Base-by-base conservation (phyloP, 305 asterid species). In the Solanum hybrid region DNA sequence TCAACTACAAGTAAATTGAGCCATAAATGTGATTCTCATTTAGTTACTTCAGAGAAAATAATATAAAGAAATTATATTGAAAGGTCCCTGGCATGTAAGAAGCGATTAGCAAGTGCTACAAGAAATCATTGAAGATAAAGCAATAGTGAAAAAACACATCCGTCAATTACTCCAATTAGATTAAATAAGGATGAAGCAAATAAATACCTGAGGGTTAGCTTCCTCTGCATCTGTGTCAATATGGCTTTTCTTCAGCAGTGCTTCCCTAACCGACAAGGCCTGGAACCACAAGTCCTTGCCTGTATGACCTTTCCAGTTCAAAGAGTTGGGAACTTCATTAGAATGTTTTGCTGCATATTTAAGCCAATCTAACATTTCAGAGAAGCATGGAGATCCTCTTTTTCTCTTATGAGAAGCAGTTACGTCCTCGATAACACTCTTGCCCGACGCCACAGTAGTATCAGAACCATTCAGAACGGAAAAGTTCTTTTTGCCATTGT, bases 311-410 rank as follows among this genome's bases (percentile, higher is more conserved):
- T 90, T 89, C 98, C 98, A 94, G 91, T 93, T 92, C 88, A 96
- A 93, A 88, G 90, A 90, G 37, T 92, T 95, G 6, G 97, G 98
- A n/a, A 96, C 33, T 61, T 27, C 84, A 87, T 90, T 89, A 2
- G 95, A 87, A 92, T 89, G 90, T 90, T 92, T 95, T 22, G 99
- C 98, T 22, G 76, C 92, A 6, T 92, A 24, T 38, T 36, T 89
- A 88, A 95, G 79, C 98, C 99, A 97, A 79, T 90, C 81, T 51
- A 97, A 93, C 96, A 95, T 94, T 91, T 81, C 92, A 33, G 91
- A 73, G 89, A 91, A 93, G 45, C 93, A 79, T 27, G 83, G 89
- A 70, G 91, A 79, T 90, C 93, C 92, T 83, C 93, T 92, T 91
- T 95, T 96, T 93, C 98, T 94, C 95, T 97, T 97, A 90, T 91